phyloP scores from a whole-genome alignment of 345 rosid species.

The Populus simonii region DNA sequence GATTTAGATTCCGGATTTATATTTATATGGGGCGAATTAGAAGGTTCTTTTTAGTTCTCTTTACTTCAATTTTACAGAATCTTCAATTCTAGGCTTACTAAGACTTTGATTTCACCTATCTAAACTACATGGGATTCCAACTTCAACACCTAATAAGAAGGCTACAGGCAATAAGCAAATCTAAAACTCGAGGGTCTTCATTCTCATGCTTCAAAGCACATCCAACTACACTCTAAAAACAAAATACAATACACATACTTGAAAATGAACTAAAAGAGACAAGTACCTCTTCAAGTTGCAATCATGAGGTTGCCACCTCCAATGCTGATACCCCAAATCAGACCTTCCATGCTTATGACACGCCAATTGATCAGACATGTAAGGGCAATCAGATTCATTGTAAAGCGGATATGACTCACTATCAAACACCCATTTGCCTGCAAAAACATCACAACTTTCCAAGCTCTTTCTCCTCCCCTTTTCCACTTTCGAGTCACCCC shows the following conservation, averaged over 20 bases:
- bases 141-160: too few species aligned
- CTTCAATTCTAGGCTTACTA: neutral
- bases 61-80: neutral
- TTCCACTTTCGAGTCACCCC: conserved; percentile 34
- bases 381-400: conserved; percentile 78
- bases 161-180: too few species aligned
- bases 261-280: neutral
- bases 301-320: conserved; percentile 97
- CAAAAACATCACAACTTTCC: conserved; percentile 72
- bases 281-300: conserved; percentile 77
- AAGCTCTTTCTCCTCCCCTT: conserved; percentile 26
- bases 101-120: too few species aligned
- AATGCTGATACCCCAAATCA: conserved; percentile 67
- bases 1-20: too few species aligned
- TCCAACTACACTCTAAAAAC: neutral
- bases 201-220: neutral
- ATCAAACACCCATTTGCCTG: conserved; percentile 90
- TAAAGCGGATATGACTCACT: conserved; percentile 70
- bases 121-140: too few species aligned
- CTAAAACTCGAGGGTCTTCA: too few species aligned
- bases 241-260: neutral
- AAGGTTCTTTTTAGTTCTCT: neutral
- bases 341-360: conserved; percentile 93
- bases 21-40: neutral
- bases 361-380: conserved; percentile 97